Percentiles rank a stretch among this genome's conserved stretches.
Conservation (phyloP, 352 stramenopile genomes). For the Globisporangium recalcitrans region DNA sequence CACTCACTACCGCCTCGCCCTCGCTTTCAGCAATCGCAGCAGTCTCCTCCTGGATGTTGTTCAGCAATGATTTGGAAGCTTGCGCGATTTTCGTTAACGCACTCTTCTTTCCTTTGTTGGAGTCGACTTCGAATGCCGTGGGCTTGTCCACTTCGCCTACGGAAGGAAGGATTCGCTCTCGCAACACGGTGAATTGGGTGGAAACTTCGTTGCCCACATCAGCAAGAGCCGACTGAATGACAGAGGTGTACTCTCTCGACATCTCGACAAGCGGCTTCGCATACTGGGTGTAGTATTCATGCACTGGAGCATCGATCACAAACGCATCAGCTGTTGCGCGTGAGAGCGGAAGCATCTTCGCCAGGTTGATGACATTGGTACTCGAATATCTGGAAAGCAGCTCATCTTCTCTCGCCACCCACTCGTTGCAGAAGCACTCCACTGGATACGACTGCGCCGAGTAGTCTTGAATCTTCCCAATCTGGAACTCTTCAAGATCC, state of each 20-base stretch:
- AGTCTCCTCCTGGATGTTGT: conserved; percentile 5
- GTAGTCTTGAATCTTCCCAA: conserved; percentile 25
- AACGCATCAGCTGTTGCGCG: conserved; percentile 1
- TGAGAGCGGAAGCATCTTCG: conserved; percentile 39
- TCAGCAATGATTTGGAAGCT: conserved; percentile 31
- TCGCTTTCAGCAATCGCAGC: background rate
- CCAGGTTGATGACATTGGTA: conserved; percentile 21
- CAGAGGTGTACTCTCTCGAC: conserved; percentile 18
- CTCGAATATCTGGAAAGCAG: conserved; percentile 23
- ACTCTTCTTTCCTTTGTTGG: conserved; percentile 10
- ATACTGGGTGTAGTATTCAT: conserved; percentile 30
- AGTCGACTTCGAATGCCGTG: background rate
- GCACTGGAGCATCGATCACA: conserved; percentile 13
- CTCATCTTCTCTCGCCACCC: conserved; percentile 31
- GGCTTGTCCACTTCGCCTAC: background rate
- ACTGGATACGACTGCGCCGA: conserved; percentile 24
- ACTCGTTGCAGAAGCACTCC: conserved; percentile 40
- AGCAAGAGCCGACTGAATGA: conserved; percentile 26
- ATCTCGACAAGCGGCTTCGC: conserved; percentile 34
- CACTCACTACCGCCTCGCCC: background rate
- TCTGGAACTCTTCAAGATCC: conserved; percentile 31
- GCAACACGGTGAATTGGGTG: background rate
- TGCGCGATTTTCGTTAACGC: conserved; percentile 24
- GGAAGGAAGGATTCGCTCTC: background rate
- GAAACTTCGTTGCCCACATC: conserved; percentile 12